Evolutionary conservation across 495 filamentous ascomycete genomes (phyloP).

Genomic region (Penicillium salamii): DNA sequence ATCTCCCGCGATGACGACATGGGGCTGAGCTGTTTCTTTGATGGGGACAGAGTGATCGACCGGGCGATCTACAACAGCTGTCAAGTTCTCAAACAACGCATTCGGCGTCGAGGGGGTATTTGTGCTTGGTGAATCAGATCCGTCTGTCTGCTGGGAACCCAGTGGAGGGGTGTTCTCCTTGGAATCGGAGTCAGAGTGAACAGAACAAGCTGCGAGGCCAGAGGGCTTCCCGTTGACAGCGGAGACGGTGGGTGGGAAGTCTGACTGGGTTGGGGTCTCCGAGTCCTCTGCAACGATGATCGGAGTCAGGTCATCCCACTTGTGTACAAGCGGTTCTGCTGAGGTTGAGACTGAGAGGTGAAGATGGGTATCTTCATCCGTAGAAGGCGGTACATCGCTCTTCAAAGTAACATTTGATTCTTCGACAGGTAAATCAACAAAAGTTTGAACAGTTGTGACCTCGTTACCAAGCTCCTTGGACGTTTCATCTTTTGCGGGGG

Average conservation of each 20-base stretch:
- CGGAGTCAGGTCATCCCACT: not conserved
- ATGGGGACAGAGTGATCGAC: not conserved
- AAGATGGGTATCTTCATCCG: not conserved
- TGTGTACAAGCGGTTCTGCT: not conserved
- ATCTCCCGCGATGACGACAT: not conserved
- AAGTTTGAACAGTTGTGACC: not conserved
- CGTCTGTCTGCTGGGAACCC: not conserved
- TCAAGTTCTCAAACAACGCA: slow-evolving; percentile 14
- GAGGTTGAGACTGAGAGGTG: not conserved
- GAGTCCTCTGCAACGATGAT: slow-evolving; percentile 7
- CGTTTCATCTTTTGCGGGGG: not conserved
- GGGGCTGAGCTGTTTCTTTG: not conserved
- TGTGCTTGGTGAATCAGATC: not conserved
- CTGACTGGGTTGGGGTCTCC: slow-evolving; percentile 15
- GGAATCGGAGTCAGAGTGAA: slow-evolving; percentile 7
- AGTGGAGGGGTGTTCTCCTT: slow-evolving; percentile 25
- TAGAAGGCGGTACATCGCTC: not conserved
- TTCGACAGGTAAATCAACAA: not conserved
- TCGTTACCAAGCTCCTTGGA: slow-evolving; percentile 1
- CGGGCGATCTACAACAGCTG: slow-evolving; percentile 2
- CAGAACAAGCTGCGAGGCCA: slow-evolving; percentile 5
- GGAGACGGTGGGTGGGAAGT: slow-evolving; percentile 1
- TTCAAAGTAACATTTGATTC: not conserved
- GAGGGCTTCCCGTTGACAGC: not conserved
- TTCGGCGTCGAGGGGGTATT: not conserved